Evolutionary conservation across 2,329 filamentous ascomycete genomes (phyloP).

Genomic region (Orbilia ellipsospora): DNA sequence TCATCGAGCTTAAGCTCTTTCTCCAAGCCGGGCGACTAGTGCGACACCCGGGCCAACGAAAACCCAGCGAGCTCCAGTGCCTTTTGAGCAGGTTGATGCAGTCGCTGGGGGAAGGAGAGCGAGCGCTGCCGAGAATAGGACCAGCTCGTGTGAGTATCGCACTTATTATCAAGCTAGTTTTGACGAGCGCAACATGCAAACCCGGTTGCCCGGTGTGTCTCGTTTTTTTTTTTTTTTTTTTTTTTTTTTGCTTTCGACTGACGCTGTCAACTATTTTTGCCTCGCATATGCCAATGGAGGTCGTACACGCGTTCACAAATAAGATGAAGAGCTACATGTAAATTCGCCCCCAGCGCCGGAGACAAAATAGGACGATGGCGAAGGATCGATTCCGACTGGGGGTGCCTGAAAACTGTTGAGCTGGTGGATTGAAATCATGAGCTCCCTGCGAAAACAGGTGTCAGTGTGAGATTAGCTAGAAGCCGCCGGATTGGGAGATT

Average conservation of each 20-base stretch:
- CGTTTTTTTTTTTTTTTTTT: too few species aligned
- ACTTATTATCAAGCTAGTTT: neutral
- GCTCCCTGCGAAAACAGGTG: slow-evolving; percentile 54
- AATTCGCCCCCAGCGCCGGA: neutral
- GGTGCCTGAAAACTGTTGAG: slow-evolving; percentile 39
- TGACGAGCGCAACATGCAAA: slow-evolving; percentile 21
- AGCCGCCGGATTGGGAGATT: slow-evolving; percentile 43
- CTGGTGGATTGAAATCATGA: slow-evolving; percentile 4
- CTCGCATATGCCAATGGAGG: slow-evolving; percentile 36
- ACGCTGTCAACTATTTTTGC: slow-evolving; percentile 38
- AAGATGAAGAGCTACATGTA: slow-evolving; percentile 37
- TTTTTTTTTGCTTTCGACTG: neutral
- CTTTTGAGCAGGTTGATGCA: slow-evolving; percentile 34
- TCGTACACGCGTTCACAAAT: slow-evolving; percentile 50
- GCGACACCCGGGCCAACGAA: slow-evolving; percentile 13
- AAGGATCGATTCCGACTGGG: slow-evolving; percentile 20
- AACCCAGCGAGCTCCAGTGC: slow-evolving; percentile 21
- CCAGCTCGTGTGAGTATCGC: slow-evolving; percentile 1
- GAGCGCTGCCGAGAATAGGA: slow-evolving; percentile 40
- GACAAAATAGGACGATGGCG: slow-evolving; percentile 7
- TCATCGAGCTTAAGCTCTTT: slow-evolving; percentile 6
- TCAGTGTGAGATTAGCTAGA: slow-evolving; percentile 51
- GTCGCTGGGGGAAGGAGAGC: slow-evolving; percentile 10
- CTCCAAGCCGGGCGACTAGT: slow-evolving; percentile 47
- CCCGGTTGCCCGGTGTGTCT: slow-evolving; percentile 28